phyloP scores from a whole-genome alignment of 2,329 filamentous ascomycete genomes.

The Alternaria triticina region DNA sequence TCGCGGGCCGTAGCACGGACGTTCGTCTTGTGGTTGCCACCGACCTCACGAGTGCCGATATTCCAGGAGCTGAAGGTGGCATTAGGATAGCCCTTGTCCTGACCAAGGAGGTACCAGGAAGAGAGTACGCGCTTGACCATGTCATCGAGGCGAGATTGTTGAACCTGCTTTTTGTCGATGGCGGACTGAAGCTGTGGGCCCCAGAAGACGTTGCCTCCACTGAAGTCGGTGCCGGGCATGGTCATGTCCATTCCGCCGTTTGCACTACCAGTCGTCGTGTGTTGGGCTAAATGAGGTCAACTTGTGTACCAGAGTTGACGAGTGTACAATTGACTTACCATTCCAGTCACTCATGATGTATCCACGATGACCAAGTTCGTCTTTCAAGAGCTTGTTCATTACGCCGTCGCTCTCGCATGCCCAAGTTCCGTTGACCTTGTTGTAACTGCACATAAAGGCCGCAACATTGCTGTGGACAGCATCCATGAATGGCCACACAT shows the following conservation, averaged over 20 bases:
- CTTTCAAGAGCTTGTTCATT: conserved; percentile 59
- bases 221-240: conserved; percentile 60
- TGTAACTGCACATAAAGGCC: conserved; percentile 56
- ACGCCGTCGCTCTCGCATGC: conserved; percentile 58
- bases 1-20: conserved; percentile 54
- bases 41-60: conserved; percentile 48
- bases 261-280: conserved; percentile 52
- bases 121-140: conserved; percentile 56
- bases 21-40: conserved; percentile 49
- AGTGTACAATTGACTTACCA: conserved; percentile 14
- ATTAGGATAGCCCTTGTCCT: conserved; percentile 54
- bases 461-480: conserved; percentile 70
- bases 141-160: conserved; percentile 50
- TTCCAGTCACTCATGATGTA: conserved; percentile 56
- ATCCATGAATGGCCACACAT: conserved; percentile 80
- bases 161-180: conserved; percentile 56
- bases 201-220: conserved; percentile 59
- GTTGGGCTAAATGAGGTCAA: conserved; percentile 46
- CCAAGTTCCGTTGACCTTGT: conserved; percentile 57
- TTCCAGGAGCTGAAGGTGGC: conserved; percentile 57
- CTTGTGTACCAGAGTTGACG: neutral
- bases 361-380: conserved; percentile 58
- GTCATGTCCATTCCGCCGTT: conserved; percentile 60
- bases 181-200: conserved; percentile 61
- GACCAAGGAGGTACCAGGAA: conserved; percentile 57